A percentile compares a stretch with the other conserved stretches of the same genome.
These are phyloP conservation scores for Termitomyces sp. DNA, from an alignment of 768 basidiomycete species.

Conservation along the genomic window DNA sequence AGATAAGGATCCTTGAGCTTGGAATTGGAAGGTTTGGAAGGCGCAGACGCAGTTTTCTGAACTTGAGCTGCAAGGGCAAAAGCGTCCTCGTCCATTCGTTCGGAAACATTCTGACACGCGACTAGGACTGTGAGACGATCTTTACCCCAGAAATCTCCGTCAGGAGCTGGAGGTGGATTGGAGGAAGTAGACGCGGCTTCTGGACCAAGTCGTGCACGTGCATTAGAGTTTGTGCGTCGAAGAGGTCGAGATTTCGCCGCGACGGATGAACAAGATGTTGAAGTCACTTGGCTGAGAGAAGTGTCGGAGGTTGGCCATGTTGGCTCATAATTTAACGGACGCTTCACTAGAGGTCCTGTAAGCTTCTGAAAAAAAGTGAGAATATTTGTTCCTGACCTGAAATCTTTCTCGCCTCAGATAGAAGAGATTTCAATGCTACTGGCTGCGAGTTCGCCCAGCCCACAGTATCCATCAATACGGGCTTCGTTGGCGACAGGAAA, in stretches of 20 bases:
- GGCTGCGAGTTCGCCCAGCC: conserved; percentile 12
- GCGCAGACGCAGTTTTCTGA: not conserved
- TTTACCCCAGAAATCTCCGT: conserved; percentile 9
- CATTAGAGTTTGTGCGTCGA: conserved; percentile 4
- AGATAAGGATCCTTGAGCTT: not conserved
- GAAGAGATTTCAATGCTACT: conserved; percentile 5
- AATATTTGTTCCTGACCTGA: conserved; percentile 1
- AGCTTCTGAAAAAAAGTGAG: not conserved
- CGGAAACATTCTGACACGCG: conserved; percentile 30
- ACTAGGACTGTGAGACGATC: conserved; percentile 18
- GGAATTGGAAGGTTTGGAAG: conserved; percentile 4
- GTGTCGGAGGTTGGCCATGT: not conserved
- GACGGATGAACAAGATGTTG: not conserved
- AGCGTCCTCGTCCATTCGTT: conserved; percentile 25
- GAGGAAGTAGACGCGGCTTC: not conserved
- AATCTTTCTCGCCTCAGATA: conserved; percentile 1
- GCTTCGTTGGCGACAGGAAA: conserved; percentile 3
- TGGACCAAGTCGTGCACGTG: conserved; percentile 3
- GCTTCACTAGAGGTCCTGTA: not conserved
- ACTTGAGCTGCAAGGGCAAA: conserved; percentile 10
- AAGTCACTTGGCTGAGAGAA: not conserved
- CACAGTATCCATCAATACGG: conserved; percentile 4
- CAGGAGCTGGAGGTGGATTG: conserved; percentile 10
- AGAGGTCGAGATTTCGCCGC: not conserved
- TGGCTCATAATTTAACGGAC: not conserved